Evolutionary conservation across 176 grass and related monocot genomes (phyloP).

Genomic region (Musa beccarii): DNA sequence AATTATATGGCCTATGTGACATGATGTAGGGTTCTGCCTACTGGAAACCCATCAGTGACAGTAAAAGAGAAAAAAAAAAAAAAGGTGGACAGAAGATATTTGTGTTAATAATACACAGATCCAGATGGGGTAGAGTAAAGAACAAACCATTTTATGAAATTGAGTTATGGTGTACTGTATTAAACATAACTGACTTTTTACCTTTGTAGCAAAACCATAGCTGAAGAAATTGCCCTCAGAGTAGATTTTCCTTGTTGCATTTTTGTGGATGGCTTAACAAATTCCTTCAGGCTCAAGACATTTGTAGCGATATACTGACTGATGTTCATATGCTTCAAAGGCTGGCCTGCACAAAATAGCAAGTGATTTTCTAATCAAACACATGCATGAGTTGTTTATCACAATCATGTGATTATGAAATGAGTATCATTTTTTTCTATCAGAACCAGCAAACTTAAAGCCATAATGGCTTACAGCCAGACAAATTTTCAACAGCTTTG

Average conservation of each 20-base stretch:
- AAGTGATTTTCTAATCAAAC: neutral
- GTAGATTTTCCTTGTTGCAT: conserved; percentile 42
- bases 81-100: too few species aligned
- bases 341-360: conserved; percentile 41
- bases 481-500: conserved; percentile 56
- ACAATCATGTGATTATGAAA: conserved; percentile 15
- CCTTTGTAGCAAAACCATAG: conserved; percentile 85
- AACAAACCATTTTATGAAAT: neutral
- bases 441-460: neutral
- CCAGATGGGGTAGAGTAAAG: neutral
- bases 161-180: too few species aligned
- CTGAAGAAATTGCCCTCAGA: conserved; percentile 65
- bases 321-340: conserved; percentile 80
- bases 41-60: too few species aligned
- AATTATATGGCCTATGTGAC: too few species aligned
- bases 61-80: too few species aligned
- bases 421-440: neutral
- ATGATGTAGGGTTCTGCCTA: too few species aligned
- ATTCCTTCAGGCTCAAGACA: conserved; percentile 84
- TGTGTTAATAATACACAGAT: too few species aligned
- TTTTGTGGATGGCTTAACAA: conserved; percentile 45
- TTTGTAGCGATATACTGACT: conserved; percentile 65
- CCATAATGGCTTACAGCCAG: conserved; percentile 50
- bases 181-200: conserved; percentile 27
- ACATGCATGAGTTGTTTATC: neutral